A percentile compares a stretch with the other conserved stretches of the same genome.
These are phyloP conservation scores for Delphinella strobiligena DNA, from an alignment of 2,329 filamentous ascomycete genomes.

Conservation along the genomic window DNA sequence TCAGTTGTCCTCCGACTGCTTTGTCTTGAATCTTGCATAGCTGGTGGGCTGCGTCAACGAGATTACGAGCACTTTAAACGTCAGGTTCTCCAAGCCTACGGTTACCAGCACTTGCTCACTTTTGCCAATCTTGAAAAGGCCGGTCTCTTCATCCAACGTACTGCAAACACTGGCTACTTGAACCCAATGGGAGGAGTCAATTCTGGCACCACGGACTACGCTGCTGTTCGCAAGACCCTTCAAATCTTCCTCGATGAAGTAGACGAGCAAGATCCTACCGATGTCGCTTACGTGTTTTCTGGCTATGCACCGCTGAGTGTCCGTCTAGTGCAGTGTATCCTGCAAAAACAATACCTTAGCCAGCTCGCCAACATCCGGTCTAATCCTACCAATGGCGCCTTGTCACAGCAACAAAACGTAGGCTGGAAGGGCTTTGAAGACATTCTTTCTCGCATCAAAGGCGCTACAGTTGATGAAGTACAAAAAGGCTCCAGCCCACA, in stretches of 20 bases:
- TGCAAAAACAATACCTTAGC: conserved; percentile 78
- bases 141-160: conserved; percentile 67
- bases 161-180: conserved; percentile 60
- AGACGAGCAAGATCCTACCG: conserved; percentile 85
- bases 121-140: conserved; percentile 81
- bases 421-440: conserved; percentile 95
- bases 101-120: conserved; percentile 87
- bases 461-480: conserved; percentile 79
- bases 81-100: conserved; percentile 82
- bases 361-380: conserved; percentile 24
- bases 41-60: conserved; percentile 74
- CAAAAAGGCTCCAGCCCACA: conserved; percentile 92
- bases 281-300: conserved; percentile 95
- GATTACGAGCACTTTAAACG: conserved; percentile 85
- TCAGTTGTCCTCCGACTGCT: conserved; percentile 72
- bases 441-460: conserved; percentile 72
- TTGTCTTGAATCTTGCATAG: conserved; percentile 83
- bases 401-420: conserved; percentile 22
- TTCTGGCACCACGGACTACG: conserved; percentile 57
- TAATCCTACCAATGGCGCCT: conserved; percentile 29
- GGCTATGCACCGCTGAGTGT: conserved; percentile 91
- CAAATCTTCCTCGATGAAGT: conserved; percentile 92
- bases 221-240: conserved; percentile 72
- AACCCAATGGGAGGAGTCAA: conserved; percentile 58
- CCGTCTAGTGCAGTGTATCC: conserved; percentile 78